These are phyloP conservation scores for Tulasnella sp. DNA, from an alignment of 768 basidiomycete species.

Conservation along the genomic window DNA sequence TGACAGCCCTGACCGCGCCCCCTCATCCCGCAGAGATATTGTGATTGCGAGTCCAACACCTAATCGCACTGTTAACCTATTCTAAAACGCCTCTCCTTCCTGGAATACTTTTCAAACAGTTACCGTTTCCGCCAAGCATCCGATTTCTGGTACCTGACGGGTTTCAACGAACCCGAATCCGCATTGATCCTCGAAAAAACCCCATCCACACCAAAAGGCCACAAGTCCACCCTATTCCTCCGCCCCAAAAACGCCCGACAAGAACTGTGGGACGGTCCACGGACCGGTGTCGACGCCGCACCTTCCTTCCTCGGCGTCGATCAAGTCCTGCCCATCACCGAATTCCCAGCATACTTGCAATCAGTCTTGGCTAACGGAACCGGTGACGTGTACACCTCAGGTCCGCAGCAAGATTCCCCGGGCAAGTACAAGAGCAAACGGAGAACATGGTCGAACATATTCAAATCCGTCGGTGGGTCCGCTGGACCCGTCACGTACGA, in stretches of 20 bases:
- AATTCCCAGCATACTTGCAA: conserved; percentile 58
- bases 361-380: conserved; percentile 45
- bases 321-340: conserved; percentile 53
- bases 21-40: conserved; percentile 56
- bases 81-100: conserved; percentile 23
- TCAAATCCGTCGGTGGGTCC: conserved; percentile 43
- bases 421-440: conserved; percentile 27
- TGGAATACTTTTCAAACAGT: conserved; percentile 45
- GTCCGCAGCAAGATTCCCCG: conserved; percentile 43
- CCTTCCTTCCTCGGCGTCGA: conserved; percentile 73
- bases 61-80: conserved; percentile 19
- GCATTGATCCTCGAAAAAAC: conserved; percentile 84
- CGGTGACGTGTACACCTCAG: conserved; percentile 45
- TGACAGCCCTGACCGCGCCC: conserved; percentile 37
- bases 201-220: conserved; percentile 43
- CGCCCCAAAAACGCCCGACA: conserved; percentile 66
- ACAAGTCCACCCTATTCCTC: conserved; percentile 82
- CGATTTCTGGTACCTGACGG: conserved; percentile 94
- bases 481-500: conserved; percentile 46
- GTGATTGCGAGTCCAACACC: conserved; percentile 41
- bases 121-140: conserved; percentile 93
- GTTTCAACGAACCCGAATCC: conserved; percentile 90
- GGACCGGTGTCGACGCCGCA: conserved; percentile 64
- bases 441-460: conserved; percentile 50
- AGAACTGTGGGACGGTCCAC: conserved; percentile 91